These are phyloP conservation scores for Pezicula rhizophila DNA, from an alignment of 2,329 filamentous ascomycete genomes.

Conservation along the genomic window DNA sequence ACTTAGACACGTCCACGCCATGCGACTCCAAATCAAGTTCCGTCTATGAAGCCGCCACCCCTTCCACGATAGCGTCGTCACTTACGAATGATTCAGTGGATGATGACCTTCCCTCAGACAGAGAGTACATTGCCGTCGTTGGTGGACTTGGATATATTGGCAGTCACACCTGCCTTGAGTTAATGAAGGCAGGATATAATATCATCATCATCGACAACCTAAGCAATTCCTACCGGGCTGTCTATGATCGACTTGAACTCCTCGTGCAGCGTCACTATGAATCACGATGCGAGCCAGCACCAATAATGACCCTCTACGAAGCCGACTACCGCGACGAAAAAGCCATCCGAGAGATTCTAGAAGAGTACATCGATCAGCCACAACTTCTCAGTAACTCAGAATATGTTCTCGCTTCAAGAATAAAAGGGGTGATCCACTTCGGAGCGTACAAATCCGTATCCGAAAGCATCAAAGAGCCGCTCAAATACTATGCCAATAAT, in stretches of 20 bases:
- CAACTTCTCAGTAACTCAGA: background rate
- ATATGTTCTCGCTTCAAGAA: conserved; percentile 33
- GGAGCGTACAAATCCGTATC: conserved; percentile 61
- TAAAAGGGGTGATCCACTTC: conserved; percentile 59
- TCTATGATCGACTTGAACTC: conserved; percentile 16
- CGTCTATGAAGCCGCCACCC: background rate
- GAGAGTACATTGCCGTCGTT: conserved; percentile 31
- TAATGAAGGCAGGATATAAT: conserved; percentile 41
- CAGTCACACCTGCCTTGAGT: conserved; percentile 42
- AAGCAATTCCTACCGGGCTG: conserved; percentile 28
- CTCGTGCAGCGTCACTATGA: conserved; percentile 16
- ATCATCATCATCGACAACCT: conserved; percentile 33
- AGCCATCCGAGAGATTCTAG: conserved; percentile 16
- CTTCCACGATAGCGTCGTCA: background rate
- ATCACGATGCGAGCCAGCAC: conserved; percentile 6
- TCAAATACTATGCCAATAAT: conserved; percentile 62
- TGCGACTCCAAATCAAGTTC: background rate
- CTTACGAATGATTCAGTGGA: background rate
- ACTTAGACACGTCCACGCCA: background rate
- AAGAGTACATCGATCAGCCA: conserved; percentile 19
- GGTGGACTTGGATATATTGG: conserved; percentile 43
- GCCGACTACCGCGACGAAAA: conserved; percentile 22
- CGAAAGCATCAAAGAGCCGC: conserved; percentile 52
- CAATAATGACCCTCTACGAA: conserved; percentile 19
- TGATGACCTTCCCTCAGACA: background rate